These are phyloP conservation scores for Piper longum DNA, from an alignment of 164 flowering plant species.

Conservation along the genomic window DNA sequence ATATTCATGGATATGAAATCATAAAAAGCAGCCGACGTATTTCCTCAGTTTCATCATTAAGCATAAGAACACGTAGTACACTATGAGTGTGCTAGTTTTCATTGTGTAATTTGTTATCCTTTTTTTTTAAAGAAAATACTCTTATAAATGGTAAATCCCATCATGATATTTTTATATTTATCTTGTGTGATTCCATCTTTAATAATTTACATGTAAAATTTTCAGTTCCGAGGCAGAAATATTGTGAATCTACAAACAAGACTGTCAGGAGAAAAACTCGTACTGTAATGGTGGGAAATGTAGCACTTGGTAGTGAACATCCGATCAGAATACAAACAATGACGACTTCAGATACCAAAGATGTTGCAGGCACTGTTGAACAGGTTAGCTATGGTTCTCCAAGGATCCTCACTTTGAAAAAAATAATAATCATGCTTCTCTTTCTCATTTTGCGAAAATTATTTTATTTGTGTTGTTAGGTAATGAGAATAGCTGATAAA, in stretches of 20 bases:
- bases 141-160: no score
- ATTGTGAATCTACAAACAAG: conserved; percentile 75
- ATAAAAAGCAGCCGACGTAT: neutral
- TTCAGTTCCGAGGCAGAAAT: conserved; percentile 90
- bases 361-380: conserved; percentile 80
- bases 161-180: no score
- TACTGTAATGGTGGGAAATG: conserved; percentile 92
- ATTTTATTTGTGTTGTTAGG: conserved; percentile 25
- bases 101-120: no score
- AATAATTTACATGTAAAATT: neutral
- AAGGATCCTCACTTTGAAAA: neutral
- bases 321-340: conserved; percentile 92
- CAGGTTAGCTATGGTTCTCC: conserved; percentile 33
- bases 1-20: neutral
- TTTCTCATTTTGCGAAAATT: neutral
- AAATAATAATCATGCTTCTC: neutral
- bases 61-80: no score
- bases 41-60: no score
- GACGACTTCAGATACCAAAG: conserved; percentile 94
- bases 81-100: no score
- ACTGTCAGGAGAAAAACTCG: conserved; percentile 88
- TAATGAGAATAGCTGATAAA: conserved; percentile 86
- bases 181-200: neutral
- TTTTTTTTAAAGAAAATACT: no score
- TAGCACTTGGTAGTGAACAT: conserved; percentile 93